Evolutionary conservation across 2,329 filamentous ascomycete genomes (phyloP).

Genomic region (Fusarium sp.): DNA sequence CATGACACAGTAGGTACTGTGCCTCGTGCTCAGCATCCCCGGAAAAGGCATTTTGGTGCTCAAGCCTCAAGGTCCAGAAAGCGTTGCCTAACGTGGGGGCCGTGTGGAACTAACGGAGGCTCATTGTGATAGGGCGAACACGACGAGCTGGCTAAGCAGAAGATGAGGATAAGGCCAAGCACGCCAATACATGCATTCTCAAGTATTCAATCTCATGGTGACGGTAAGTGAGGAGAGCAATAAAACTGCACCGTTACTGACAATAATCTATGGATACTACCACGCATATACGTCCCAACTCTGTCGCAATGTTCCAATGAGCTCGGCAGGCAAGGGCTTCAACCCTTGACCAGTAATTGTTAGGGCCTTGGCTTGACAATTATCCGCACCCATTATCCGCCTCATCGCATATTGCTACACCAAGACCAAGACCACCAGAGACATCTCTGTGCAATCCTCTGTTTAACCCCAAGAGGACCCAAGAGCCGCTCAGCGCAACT

Average conservation of each 20-base stretch:
- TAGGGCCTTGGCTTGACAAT: conserved; percentile 29
- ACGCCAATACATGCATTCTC: conserved; percentile 37
- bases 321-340: conserved; percentile 29
- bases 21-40: conserved; percentile 11
- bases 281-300: conserved; percentile 1
- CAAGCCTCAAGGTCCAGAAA: conserved; percentile 24
- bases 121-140: conserved; percentile 28
- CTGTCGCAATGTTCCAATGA: conserved; percentile 28
- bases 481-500: conserved; percentile 34
- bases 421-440: conserved; percentile 14
- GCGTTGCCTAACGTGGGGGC: conserved; percentile 41
- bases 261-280: not conserved
- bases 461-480: conserved; percentile 25
- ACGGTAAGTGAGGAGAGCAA: conserved; percentile 5
- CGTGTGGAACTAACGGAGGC: conserved; percentile 39
- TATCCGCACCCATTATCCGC: conserved; percentile 34
- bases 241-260: conserved; percentile 3
- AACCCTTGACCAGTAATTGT: conserved; percentile 24
- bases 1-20: conserved; percentile 7
- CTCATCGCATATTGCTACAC: conserved; percentile 41
- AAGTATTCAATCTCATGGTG: conserved; percentile 26
- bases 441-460: conserved; percentile 34
- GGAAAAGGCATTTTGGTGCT: conserved; percentile 22
- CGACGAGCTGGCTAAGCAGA: conserved; percentile 4
- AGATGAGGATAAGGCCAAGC: conserved; percentile 28